Evolutionary conservation across 2,329 filamentous ascomycete genomes (phyloP).

Genomic region (Alternaria arborescens): DNA sequence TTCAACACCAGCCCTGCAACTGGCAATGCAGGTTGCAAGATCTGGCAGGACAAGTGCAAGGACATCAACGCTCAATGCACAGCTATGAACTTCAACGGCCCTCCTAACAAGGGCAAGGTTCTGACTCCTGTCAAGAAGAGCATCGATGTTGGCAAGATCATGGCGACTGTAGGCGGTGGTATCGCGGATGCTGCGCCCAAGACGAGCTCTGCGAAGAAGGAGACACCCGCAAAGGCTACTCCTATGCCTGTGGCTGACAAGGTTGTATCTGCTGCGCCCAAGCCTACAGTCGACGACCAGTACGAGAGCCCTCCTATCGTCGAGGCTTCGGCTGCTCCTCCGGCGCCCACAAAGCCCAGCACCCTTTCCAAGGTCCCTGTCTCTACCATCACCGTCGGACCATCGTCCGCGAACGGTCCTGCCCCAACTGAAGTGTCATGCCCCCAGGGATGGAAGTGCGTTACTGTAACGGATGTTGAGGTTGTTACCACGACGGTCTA

Average conservation of each 20-base stretch:
- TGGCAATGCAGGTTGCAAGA: slow-evolving; percentile 66
- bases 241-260: slow-evolving; percentile 7
- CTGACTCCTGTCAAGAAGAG: slow-evolving; percentile 44
- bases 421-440: slow-evolving; percentile 31
- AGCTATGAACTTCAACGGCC: slow-evolving; percentile 53
- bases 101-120: slow-evolving; percentile 54
- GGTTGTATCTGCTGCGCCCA: slow-evolving; percentile 13
- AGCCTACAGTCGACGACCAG: slow-evolving; percentile 21
- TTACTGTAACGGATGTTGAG: slow-evolving; percentile 33
- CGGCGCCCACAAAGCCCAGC: not conserved
- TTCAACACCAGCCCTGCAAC: slow-evolving; percentile 67
- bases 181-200: slow-evolving; percentile 29
- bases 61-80: slow-evolving; percentile 54
- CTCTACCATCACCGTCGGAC: slow-evolving; percentile 25
- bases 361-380: slow-evolving; percentile 1
- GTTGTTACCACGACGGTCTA: slow-evolving; percentile 40
- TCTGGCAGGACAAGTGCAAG: slow-evolving; percentile 70
- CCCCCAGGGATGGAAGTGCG: slow-evolving; percentile 33
- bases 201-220: slow-evolving; percentile 17
- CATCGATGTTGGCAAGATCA: slow-evolving; percentile 43
- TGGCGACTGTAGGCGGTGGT: slow-evolving; percentile 25
- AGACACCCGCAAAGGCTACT: slow-evolving; percentile 13
- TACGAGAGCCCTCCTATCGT: slow-evolving; percentile 17
- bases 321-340: slow-evolving; percentile 7
- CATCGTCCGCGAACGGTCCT: slow-evolving; percentile 27